phyloP scores from a whole-genome alignment of 2,329 filamentous ascomycete genomes.

The Fulvia fulva region DNA sequence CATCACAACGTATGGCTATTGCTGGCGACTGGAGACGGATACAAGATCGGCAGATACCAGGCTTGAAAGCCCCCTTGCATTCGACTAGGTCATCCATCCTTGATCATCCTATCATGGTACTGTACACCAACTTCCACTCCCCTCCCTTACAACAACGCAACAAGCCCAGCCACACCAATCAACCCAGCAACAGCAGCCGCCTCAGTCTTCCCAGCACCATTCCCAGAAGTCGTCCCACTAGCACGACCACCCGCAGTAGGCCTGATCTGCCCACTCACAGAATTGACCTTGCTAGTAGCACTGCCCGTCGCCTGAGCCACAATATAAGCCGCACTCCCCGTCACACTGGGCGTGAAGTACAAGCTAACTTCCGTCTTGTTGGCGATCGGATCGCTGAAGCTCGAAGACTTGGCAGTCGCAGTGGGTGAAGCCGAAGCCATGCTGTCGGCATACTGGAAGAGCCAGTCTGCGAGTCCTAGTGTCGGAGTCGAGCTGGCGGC shows the following conservation, averaged over 20 bases:
- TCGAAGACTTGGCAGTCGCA: neutral
- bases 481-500: constrained; percentile 25
- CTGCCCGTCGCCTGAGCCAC: constrained; percentile 20
- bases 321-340: constrained; percentile 22
- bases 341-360: constrained; percentile 28
- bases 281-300: constrained; percentile 9
- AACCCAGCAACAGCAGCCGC: constrained; percentile 16
- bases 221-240: constrained; percentile 6
- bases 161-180: constrained; percentile 20
- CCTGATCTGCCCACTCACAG: constrained; percentile 16
- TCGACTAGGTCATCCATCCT: no score
- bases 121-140: neutral
- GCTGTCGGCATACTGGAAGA: constrained; percentile 8
- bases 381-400: constrained; percentile 27
- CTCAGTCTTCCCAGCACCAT: constrained; percentile 14
- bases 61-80: no score
- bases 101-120: neutral
- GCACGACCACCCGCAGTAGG: constrained; percentile 12
- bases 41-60: no score
- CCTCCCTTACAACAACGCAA: constrained; percentile 17
- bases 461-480: constrained; percentile 17
- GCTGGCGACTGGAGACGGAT: no score
- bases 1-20: no score
- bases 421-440: neutral
- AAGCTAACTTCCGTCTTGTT: constrained; percentile 28